Evolutionary conservation across 352 stramenopile species (phyloP), one percentile per base, ranked within the genome.

Genomic region (Aphanomyces astaci): DNA sequence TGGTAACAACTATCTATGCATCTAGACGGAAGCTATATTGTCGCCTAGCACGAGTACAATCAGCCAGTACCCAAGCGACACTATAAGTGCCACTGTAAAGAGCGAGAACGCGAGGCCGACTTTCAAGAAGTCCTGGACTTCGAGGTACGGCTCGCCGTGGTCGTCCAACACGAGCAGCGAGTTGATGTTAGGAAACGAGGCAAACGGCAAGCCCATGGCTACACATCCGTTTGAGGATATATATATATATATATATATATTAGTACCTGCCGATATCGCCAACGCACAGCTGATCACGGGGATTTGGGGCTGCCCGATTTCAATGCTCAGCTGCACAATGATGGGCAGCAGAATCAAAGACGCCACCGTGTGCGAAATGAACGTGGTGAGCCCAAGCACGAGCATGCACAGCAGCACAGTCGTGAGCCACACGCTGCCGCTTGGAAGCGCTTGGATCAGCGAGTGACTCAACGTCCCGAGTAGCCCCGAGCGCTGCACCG

Each of bases 131-230:
- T 96, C 88, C 46, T 93, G 79, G 9, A 95, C 86, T 70, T 90
- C 77, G 31, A 96, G 72, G 71, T 95, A 96, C 13, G 84, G 80
- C 59, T 94, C 81, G 15, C 88, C 87, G 32, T 95, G 87, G 62
- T 96, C 88, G 59, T 97, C 89, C 49, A 95, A 76, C 49, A 96
- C 90, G 43, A 97, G 73, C 52, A 96, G 76, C 45, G 89, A 96
- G 63, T 96, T 96, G 69, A 97, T 95, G 73, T 97, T 97, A 15
- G 89, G 90, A 75, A 97, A 96, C 31, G 89, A 96, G 5, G 88
- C 96, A 71, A 97, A 97, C 27, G 89, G 90, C 39, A 96, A 75
- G 7, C 86, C 90, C 88, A 96, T 96, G 0, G 88, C 87, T 95
- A 54, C 15, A 55, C 46, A 25, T n/a, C n/a, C n/a, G 9, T 48